A percentile compares a stretch with the other conserved stretches of the same genome.
Conservation (phyloP, 73 alveolate genomes). For the Paramecium pentaurelia region DNA sequence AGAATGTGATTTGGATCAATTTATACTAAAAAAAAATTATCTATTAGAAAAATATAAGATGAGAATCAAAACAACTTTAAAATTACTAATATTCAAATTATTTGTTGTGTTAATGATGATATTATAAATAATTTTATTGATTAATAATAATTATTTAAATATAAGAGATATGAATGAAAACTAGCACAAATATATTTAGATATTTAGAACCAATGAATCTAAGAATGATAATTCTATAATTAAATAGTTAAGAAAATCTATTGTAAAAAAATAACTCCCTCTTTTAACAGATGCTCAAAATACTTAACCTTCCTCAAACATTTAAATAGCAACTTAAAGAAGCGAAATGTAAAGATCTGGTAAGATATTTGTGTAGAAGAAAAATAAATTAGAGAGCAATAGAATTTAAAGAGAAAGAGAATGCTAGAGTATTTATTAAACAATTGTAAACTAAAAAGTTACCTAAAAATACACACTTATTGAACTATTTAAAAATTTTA, state of each 20-base stretch:
- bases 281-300: not conserved
- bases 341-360: not conserved
- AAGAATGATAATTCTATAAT: not conserved
- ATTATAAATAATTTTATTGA: not conserved
- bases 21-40: too few species aligned
- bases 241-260: not conserved
- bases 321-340: not conserved
- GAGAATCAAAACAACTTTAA: not conserved
- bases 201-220: not conserved
- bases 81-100: not conserved
- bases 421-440: not conserved
- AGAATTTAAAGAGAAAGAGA: constrained; percentile 3
- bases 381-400: constrained; percentile 17
- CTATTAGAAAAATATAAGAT: too few species aligned
- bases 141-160: not conserved
- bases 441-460: not conserved
- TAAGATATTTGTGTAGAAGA: not conserved
- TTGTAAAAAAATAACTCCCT: not conserved
- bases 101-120: not conserved
- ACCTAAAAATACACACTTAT: not conserved
- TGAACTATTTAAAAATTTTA: not conserved
- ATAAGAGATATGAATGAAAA: not conserved
- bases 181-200: not conserved
- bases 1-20: too few species aligned
- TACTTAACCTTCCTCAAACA: not conserved